Conservation (phyloP, 2,329 filamentous ascomycete genomes). For the Huntiella bhutanensis region DNA sequence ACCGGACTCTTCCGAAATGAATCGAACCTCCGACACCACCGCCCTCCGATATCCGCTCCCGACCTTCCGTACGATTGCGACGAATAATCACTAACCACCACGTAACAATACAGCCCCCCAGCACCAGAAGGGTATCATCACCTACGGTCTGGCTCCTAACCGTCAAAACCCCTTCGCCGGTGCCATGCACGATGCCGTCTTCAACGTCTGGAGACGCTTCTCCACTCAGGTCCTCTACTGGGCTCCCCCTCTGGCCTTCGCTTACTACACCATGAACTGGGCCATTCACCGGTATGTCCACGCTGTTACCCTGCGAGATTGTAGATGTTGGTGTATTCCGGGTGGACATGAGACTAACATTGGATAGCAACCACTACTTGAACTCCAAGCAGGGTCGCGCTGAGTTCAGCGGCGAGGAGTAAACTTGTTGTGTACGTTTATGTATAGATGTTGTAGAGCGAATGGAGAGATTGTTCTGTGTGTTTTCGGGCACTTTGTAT, state of each 20-base stretch:
- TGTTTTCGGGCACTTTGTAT: conserved; percentile 10
- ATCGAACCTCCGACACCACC: neutral
- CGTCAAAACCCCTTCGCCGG: conserved; percentile 76
- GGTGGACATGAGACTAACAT: neutral
- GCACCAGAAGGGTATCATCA: conserved; percentile 44
- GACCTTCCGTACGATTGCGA: too few species aligned
- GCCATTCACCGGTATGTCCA: conserved; percentile 61
- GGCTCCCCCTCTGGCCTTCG: conserved; percentile 56
- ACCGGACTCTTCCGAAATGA: neutral
- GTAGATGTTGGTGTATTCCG: neutral
- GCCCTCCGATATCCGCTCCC: too few species aligned
- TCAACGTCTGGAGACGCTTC: conserved; percentile 86
- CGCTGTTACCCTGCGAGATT: neutral
- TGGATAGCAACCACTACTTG: conserved; percentile 53
- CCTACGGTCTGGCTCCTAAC: conserved; percentile 69
- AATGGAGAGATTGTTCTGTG: conserved; percentile 1
- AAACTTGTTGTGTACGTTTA: conserved; percentile 12
- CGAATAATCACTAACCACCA: neutral
- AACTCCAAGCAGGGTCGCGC: conserved; percentile 60
- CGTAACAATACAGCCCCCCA: conserved; percentile 29
- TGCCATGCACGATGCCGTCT: conserved; percentile 61
- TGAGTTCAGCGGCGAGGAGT: conserved; percentile 24
- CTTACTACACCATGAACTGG: conserved; percentile 78
- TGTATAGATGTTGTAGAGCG: neutral
- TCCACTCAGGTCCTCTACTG: conserved; percentile 78